A percentile compares a stretch with the other conserved stretches of the same genome.
These are phyloP conservation scores for Rhodotorula sp. DNA, from an alignment of 1,284 basidiomycete species.

Conservation along the genomic window DNA sequence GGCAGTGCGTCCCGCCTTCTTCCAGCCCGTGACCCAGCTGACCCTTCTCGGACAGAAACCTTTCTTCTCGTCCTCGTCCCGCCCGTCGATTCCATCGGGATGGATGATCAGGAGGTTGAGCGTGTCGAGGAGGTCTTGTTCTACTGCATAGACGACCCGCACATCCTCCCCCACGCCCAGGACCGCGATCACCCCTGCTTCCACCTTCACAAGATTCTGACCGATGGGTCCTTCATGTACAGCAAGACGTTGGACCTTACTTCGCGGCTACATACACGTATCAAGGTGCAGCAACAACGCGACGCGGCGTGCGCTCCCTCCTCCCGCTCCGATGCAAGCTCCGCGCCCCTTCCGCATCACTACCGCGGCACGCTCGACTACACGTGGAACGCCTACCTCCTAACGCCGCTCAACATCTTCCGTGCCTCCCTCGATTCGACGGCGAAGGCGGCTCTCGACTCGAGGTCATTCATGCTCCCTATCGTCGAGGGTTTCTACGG, in stretches of 20 bases:
- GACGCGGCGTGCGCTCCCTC: slow-evolving; percentile 43
- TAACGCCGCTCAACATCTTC: slow-evolving; percentile 54
- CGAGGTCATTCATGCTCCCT: slow-evolving; percentile 58
- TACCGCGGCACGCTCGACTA: slow-evolving; percentile 20
- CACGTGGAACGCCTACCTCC: slow-evolving; percentile 61
- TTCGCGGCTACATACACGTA: slow-evolving; percentile 67
- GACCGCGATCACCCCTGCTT: slow-evolving; percentile 62
- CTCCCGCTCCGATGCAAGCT: neutral
- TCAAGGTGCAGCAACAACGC: slow-evolving; percentile 57
- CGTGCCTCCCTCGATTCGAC: slow-evolving; percentile 53
- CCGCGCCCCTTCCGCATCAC: neutral
- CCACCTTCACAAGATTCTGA: slow-evolving; percentile 84
- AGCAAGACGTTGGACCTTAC: slow-evolving; percentile 84
- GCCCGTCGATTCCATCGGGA: slow-evolving; percentile 6
- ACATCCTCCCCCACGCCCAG: slow-evolving; percentile 3
- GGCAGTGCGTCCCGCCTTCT: neutral
- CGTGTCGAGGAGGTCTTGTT: slow-evolving; percentile 10
- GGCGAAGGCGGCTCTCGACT: slow-evolving; percentile 48
- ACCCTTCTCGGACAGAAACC: neutral
- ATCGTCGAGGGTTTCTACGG: slow-evolving; percentile 86
- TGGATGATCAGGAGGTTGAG: neutral
- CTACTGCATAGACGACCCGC: slow-evolving; percentile 5
- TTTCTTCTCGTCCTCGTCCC: slow-evolving; percentile 3
- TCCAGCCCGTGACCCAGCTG: neutral
- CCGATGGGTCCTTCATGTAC: slow-evolving; percentile 90